A percentile compares a stretch with the other conserved stretches of the same genome.
These are phyloP conservation scores for Cucurbitaria berberidis DNA, from an alignment of 2,329 filamentous ascomycete species.

Conservation along the genomic window DNA sequence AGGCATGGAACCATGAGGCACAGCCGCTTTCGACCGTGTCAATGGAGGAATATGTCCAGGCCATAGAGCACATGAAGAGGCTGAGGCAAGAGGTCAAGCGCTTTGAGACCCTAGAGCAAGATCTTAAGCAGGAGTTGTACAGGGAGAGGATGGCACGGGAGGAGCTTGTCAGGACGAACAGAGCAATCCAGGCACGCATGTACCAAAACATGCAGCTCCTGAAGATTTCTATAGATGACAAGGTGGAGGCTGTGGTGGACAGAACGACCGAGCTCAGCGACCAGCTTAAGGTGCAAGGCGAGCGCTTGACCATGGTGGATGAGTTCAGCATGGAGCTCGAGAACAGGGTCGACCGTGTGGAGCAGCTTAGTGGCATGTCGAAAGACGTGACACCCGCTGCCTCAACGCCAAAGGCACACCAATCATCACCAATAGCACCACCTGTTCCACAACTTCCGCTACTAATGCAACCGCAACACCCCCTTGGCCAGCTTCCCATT, in stretches of 20 bases:
- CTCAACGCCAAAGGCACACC: slow-evolving; percentile 34
- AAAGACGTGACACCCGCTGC: slow-evolving; percentile 40
- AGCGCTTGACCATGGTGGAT: slow-evolving; percentile 47
- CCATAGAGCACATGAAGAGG: slow-evolving; percentile 47
- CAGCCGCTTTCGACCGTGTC: slow-evolving; percentile 44
- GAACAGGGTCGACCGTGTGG: slow-evolving; percentile 46
- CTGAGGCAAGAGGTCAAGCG: slow-evolving; percentile 43
- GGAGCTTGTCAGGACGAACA: slow-evolving; percentile 43
- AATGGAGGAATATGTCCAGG: slow-evolving; percentile 44
- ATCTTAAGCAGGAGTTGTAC: slow-evolving; percentile 47
- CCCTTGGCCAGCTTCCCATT: slow-evolving; percentile 43
- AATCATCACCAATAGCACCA: slow-evolving; percentile 30
- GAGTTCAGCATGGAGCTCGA: slow-evolving; percentile 50
- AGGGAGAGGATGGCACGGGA: slow-evolving; percentile 43
- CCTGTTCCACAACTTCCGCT: slow-evolving; percentile 38
- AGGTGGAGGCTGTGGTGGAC: slow-evolving; percentile 50
- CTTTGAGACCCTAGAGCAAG: slow-evolving; percentile 43
- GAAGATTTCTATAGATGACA: slow-evolving; percentile 50
- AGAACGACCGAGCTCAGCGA: slow-evolving; percentile 47
- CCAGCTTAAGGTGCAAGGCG: slow-evolving; percentile 45
- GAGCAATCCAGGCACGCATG: slow-evolving; percentile 42
- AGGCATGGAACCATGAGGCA: slow-evolving; percentile 54
- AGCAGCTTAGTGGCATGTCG: slow-evolving; percentile 30
- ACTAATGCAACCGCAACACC: slow-evolving; percentile 36
- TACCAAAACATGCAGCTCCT: slow-evolving; percentile 48